Base-by-base conservation (phyloP, 1,139 yeast species). In the Pichia sp. region DNA sequence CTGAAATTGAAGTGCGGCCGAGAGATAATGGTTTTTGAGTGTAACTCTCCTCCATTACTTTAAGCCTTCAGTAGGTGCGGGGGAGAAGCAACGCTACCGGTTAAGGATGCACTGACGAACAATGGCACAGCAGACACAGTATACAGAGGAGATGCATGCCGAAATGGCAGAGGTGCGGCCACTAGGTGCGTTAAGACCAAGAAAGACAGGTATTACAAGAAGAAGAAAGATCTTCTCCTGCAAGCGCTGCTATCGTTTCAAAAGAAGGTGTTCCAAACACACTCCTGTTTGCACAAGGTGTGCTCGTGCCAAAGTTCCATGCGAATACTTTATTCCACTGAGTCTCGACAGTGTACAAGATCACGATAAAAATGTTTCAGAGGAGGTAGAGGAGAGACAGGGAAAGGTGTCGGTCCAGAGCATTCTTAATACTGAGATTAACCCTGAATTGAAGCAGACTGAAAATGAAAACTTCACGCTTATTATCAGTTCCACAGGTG, bases 271-370 rank as follows among this genome's bases (percentile, higher is more conserved):
- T 32, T 47, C 35, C 18, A 47, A 38, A 20, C 39, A 30, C 13
- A 40, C 32, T 15, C 47, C 49, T 1, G 18, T 25, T 3, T 49
- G 54, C 29, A 14, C 26, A 5, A 31, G 51, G 13, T 47, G 54
- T 23, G 14, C 10, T 6, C 27, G 37, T 8, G 33, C 42, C 1
- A 35, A 39, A 2, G 22, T 33, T 11, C 9, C 14, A 2, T 50
- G 53, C 32, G 45, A 43, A n/a, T 49, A 48, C 32, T 45, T 46
- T 16, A 23, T 3, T n/a, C n/a, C n/a, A n/a, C n/a, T n/a, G n/a
- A n/a, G n/a, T 23, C 8, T n/a, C 8, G 26, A 7, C 14, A 11
- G 13, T n/a, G 8, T 5, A 23, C 8, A 10, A 15, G 26, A 8
- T 11, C 8, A 23, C 5, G 29, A 34, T 7, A 29, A 30, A 9